A percentile compares a stretch with the other conserved stretches of the same genome.
phyloP scores from a whole-genome alignment of 257 asterid species.

The Oldenlandia corymbosa region DNA sequence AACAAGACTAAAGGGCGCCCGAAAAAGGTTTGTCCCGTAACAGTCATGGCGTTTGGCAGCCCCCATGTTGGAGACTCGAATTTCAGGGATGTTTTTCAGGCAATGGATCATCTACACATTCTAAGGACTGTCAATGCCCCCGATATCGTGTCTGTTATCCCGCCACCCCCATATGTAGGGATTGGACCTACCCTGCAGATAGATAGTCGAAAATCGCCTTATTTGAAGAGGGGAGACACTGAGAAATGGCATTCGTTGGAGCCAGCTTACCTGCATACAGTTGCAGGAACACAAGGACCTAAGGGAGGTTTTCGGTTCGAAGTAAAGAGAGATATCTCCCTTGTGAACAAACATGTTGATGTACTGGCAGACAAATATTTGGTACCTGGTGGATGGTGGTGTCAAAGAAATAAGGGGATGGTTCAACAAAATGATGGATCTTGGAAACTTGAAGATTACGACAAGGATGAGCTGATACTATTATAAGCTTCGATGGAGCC shows the following conservation, averaged over 20 bases:
- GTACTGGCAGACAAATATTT: slow-evolving; percentile 29
- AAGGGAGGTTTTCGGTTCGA: slow-evolving; percentile 22
- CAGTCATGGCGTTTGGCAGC: slow-evolving; percentile 43
- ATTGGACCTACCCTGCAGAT: slow-evolving; percentile 25
- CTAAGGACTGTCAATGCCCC: slow-evolving; percentile 25
- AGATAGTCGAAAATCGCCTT: slow-evolving; percentile 28
- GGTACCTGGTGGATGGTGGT: slow-evolving; percentile 37
- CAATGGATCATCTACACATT: slow-evolving; percentile 25
- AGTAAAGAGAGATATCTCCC: slow-evolving; percentile 29
- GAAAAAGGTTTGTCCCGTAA: slow-evolving; percentile 31
- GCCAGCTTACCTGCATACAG: slow-evolving; percentile 41
- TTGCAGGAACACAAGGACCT: slow-evolving; percentile 35
- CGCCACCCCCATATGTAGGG: slow-evolving; percentile 18
- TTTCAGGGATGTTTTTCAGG: slow-evolving; percentile 13
- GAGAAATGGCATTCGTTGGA: slow-evolving; percentile 41
- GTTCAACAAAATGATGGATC: slow-evolving; percentile 23
- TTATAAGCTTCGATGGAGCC: too few relatives aligned
- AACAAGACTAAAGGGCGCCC: slow-evolving; percentile 24
- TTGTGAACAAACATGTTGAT: slow-evolving; percentile 32
- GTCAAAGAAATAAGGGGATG: slow-evolving; percentile 17
- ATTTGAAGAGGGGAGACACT: slow-evolving; percentile 27
- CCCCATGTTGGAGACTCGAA: slow-evolving; percentile 36
- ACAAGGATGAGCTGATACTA: slow-evolving; percentile 7
- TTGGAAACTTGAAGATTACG: slow-evolving; percentile 23
- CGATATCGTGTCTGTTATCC: slow-evolving; percentile 36